Base-by-base conservation (phyloP, 2,329 filamentous ascomycete species). In the Talaromyces sp. region DNA sequence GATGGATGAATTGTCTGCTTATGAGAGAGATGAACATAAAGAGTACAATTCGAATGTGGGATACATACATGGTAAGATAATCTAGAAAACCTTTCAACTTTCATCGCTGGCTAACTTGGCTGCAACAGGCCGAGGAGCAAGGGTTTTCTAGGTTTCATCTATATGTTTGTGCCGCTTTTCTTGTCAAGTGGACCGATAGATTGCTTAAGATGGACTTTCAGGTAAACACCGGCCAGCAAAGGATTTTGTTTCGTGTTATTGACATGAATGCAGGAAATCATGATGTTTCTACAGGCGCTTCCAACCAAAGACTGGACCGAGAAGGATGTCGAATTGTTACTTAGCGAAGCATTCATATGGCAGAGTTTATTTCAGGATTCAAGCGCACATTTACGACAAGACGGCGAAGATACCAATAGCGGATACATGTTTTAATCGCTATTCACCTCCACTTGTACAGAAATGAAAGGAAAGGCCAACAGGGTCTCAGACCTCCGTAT, bases 21-120 rank as follows among this genome's bases (percentile, higher is more conserved):
- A 99, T 99, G 94, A 84, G 94, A 63, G 94, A 99, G 76, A 89
- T 99, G 63, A 96, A 89, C 70, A 93, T 99, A 58, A 89, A 87
- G 72, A 97, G 97, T 71, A 97, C 91, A 0, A 96, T 99, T 63
- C 83, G 94, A 65, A 99, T 99, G 94, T 99, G 94, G 94, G 94
- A 99, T 74, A 99, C 94, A 25, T 99, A 99, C 77, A 84, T 99
- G 78, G 93, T 97, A 79, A 76, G 53, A 13, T 48, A 3, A 10
- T 22, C 21, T 53, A n/a, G 28, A 13, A 10, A 35, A 22, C 2
- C n/a, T 31, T 31, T 46, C 25, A 21, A 41, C 28, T 17, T 48
- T 28, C 13, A 40, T 17, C 19, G 15, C 39, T 56, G 53, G 63
- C 57, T 60, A 66, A 64, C 63, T 63, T 61, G 53, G 60, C 60